These are phyloP conservation scores for Brettanomyces anomalus DNA, from an alignment of 805 yeast genomes.

Conservation along the genomic window DNA sequence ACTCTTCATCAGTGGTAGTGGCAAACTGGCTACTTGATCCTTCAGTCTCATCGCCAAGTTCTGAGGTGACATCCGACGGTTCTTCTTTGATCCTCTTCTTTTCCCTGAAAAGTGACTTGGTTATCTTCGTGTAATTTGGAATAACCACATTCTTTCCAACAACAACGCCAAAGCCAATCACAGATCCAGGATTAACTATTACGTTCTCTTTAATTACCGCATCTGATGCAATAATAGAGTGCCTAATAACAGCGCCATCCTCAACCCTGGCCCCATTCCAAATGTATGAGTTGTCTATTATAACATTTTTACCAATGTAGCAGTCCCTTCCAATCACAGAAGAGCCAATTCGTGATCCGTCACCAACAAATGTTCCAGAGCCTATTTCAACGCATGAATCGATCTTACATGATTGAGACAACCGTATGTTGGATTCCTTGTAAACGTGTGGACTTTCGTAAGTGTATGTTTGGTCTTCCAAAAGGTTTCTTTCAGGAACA, in stretches of 20 bases:
- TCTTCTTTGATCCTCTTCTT: constrained; percentile 9
- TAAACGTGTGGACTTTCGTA: constrained; percentile 83
- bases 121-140: constrained; percentile 42
- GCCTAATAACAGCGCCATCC: constrained; percentile 49
- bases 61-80: not conserved
- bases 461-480: constrained; percentile 61
- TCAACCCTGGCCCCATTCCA: constrained; percentile 79
- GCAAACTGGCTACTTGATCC: not conserved
- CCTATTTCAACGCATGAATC: constrained; percentile 81
- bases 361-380: constrained; percentile 65
- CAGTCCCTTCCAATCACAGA: constrained; percentile 85
- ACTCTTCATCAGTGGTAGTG: not conserved
- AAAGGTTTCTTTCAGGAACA: constrained; percentile 75
- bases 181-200: constrained; percentile 55
- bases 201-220: constrained; percentile 48
- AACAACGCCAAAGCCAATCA: constrained; percentile 67
- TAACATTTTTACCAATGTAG: constrained; percentile 70
- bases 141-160: constrained; percentile 48
- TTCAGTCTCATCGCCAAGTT: not conserved
- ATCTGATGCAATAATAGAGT: constrained; percentile 63
- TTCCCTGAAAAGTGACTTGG: constrained; percentile 35
- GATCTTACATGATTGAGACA: constrained; percentile 88
- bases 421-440: constrained; percentile 78
- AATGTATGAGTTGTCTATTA: constrained; percentile 64
- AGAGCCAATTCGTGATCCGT: constrained; percentile 52